Evolutionary conservation across 495 filamentous ascomycete species (phyloP), one percentile per base, ranked within the genome.

Genomic region (Tuber calosporum): DNA sequence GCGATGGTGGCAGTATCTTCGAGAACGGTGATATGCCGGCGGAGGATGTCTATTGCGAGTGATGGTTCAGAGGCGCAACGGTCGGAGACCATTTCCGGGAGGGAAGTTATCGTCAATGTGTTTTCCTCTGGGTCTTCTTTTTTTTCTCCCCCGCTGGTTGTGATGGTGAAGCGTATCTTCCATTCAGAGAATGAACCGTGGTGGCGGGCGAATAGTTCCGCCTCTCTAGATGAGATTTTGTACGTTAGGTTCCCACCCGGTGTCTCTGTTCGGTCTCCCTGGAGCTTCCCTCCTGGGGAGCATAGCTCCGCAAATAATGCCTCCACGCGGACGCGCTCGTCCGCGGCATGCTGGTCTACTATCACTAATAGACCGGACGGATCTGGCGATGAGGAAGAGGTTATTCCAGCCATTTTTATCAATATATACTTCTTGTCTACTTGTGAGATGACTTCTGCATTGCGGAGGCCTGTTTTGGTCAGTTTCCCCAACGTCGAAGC

Each of bases 261-360:
- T 34, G 53, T 7, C 26, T 13, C 26, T 17, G 53, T 34, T 62
- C 34, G 53, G 13, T 62, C 53, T 6, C 30, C 53, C 53, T 7
- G 53, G 26, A 26, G 26, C 34, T 66, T 76, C 53, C 30, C 67
- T 43, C 39, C 62, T 72, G 22, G 69, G 69, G 15, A 71, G 77
- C 84, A 87, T 7, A 90, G 80, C 15, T 89, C 87, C 30, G 79
- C 72, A 48, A 91, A 84, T 0, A 99, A 85, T 0, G 80, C 80
- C 82, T 99, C 95, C 11, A 97, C 87, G 8, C 90, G 88, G 79
- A 91, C 90, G 30, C 95, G 87, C 82, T 99, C 95, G 82, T 96
- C 93, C 1, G 94, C 95, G 15, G 95, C 95, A 81, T 99, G 95
- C 78, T 99, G 95, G 81, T 99, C 95, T 66, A 99, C 87, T 15